These are phyloP conservation scores for Ophiobolus disseminans DNA, from an alignment of 2,329 filamentous ascomycete genomes.

Conservation along the genomic window DNA sequence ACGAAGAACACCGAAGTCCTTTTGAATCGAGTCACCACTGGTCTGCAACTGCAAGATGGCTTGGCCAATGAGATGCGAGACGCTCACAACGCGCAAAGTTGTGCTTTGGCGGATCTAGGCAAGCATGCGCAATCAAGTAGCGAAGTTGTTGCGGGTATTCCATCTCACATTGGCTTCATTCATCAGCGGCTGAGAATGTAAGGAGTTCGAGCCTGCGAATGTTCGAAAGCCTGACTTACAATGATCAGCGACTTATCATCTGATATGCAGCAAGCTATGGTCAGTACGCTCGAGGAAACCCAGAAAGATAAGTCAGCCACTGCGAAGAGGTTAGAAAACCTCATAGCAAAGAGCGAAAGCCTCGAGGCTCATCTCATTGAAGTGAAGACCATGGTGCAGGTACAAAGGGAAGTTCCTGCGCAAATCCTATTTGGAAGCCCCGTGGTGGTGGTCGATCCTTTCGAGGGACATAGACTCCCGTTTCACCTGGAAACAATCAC, in stretches of 20 bases:
- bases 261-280: not conserved
- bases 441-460: not conserved
- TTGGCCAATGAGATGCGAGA: not conserved
- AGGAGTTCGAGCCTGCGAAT: not conserved
- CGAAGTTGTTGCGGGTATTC: not conserved
- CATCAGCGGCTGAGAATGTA: not conserved
- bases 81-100: not conserved
- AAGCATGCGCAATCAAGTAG: not conserved
- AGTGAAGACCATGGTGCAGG: not conserved
- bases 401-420: not conserved
- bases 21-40: not conserved
- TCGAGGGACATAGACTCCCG: constrained; percentile 1
- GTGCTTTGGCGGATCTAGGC: not conserved
- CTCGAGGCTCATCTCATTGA: not conserved
- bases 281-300: not conserved
- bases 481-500: constrained; percentile 2
- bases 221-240: not conserved
- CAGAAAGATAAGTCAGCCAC: not conserved
- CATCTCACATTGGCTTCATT: not conserved
- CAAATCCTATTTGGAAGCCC: not conserved
- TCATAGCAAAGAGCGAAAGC: not conserved
- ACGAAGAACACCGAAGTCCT: not conserved
- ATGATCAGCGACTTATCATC: not conserved
- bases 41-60: not conserved
- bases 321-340: not conserved